Percentiles rank a stretch among this genome's conserved stretches.
phyloP scores from a whole-genome alignment of 1,284 basidiomycete species.

The Stygiomarasmius scandens region DNA sequence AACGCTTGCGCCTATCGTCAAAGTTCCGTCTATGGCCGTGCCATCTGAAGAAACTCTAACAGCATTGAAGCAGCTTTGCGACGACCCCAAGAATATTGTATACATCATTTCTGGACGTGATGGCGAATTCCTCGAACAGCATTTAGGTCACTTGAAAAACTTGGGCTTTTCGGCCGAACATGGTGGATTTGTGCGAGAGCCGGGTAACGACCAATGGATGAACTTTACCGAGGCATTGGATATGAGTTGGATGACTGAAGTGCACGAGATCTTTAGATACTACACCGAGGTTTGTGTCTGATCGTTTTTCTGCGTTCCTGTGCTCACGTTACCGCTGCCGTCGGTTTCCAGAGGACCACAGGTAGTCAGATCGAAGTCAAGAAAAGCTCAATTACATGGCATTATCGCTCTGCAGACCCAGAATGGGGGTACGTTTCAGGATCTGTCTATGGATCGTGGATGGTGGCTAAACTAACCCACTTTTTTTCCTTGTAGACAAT shows the following conservation, averaged over 20 bases:
- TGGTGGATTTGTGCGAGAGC: slow-evolving; percentile 88
- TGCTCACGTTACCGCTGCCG: neutral
- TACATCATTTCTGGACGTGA: slow-evolving; percentile 99
- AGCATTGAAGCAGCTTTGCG: slow-evolving; percentile 72
- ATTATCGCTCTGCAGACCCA: slow-evolving; percentile 92
- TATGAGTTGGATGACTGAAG: slow-evolving; percentile 98
- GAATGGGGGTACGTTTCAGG: slow-evolving; percentile 82
- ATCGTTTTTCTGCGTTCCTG: slow-evolving; percentile 1
- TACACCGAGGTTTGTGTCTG: slow-evolving; percentile 78
- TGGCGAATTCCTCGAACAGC: slow-evolving; percentile 87
- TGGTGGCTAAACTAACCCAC: neutral
- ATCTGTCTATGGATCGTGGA: too few relatives aligned
- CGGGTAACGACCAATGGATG: slow-evolving; percentile 59
- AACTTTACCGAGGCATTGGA: slow-evolving; percentile 92
- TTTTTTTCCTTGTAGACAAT: slow-evolving; percentile 51
- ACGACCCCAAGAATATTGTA: slow-evolving; percentile 87
- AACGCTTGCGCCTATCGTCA: slow-evolving; percentile 96
- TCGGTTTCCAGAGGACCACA: slow-evolving; percentile 68
- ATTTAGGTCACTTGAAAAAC: slow-evolving; percentile 79
- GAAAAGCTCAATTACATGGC: slow-evolving; percentile 98
- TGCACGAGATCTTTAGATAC: slow-evolving; percentile 94
- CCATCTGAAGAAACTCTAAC: slow-evolving; percentile 79
- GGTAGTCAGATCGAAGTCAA: slow-evolving; percentile 97
- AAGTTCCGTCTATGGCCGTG: slow-evolving; percentile 86
- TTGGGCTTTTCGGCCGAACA: slow-evolving; percentile 97